Percentiles rank a stretch among this genome's conserved stretches.
Conservation (phyloP, 352 stramenopile species). For the Phytopythium vexans region DNA sequence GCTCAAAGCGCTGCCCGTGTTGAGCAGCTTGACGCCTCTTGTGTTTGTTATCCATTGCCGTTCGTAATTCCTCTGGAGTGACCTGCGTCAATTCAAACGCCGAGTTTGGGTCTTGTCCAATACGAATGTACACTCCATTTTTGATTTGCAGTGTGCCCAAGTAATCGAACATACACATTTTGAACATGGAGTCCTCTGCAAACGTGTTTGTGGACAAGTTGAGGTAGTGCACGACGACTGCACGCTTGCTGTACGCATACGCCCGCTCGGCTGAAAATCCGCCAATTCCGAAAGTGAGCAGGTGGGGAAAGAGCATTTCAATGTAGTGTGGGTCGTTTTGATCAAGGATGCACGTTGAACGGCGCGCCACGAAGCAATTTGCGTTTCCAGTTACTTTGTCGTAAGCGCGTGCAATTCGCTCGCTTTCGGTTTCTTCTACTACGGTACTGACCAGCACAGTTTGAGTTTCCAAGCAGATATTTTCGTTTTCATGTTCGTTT, state of each 20-base stretch:
- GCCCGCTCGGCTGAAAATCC: slow-evolving; percentile 9
- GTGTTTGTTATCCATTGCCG: not conserved
- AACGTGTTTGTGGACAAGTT: slow-evolving; percentile 17
- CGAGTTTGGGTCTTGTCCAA: slow-evolving; percentile 8
- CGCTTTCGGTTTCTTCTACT: not conserved
- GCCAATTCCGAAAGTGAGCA: slow-evolving; percentile 19
- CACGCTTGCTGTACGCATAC: slow-evolving; percentile 15
- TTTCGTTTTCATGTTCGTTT: not conserved
- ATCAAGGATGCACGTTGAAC: slow-evolving; percentile 12
- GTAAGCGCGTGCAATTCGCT: slow-evolving; percentile 5
- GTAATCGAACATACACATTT: slow-evolving; percentile 22
- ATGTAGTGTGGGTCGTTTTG: slow-evolving; percentile 11
- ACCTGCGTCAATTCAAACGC: slow-evolving; percentile 8
- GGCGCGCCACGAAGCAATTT: slow-evolving; percentile 9
- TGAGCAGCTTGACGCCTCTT: not conserved
- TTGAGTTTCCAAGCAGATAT: slow-evolving; percentile 12
- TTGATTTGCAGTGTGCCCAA: slow-evolving; percentile 12
- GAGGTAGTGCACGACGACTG: slow-evolving; percentile 21
- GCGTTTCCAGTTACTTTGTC: not conserved
- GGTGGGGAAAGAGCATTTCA: slow-evolving; percentile 14
- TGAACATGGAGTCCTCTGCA: slow-evolving; percentile 20
- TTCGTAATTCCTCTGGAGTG: slow-evolving; percentile 6
- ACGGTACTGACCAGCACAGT: slow-evolving; percentile 17
- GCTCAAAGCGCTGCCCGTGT: not conserved
- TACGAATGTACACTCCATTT: slow-evolving; percentile 12